Base-by-base conservation (phyloP, 768 basidiomycete genomes). In the Dentipellis fragilis region DNA sequence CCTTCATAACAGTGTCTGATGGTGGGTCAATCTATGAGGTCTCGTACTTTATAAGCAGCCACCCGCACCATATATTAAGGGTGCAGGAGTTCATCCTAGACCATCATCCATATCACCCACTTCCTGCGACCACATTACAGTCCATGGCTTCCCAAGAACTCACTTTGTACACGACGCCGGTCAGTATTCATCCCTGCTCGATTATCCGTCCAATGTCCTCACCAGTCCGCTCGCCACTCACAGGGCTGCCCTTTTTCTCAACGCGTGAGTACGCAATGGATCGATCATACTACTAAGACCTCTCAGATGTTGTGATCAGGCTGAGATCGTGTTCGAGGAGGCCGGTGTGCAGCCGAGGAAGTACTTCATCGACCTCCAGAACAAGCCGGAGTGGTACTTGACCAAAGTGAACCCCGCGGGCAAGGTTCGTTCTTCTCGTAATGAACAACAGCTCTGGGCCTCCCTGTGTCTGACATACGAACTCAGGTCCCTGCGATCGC, bases 371-470 rank as follows among this genome's bases (percentile, higher is more conserved):
- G 81, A 85, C 60, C 67, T 87, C 11, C 50, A 56, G 59, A 81
- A 83, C 70, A 87, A 87, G 69, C 84, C 84, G 0, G 80, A 76
- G 51, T 85, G 84, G 84, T 85, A 83, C 63, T 78, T 78, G 0
- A 74, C 77, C 0, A 75, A 80, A 57, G 77, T 87, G 39, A 87
- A 87, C 68, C 80, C 80, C 1, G 82, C 77, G 0, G 78, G 78
- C 69, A 86, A 85, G 76, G 84, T 81, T 61, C 14, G 64, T 63
- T 6, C 21, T 16, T 29, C 10, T 42, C 11, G 40, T 16, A 6
- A 16, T 4, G 40, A 11, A 11, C 11, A 6, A 16, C 5, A 11
- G 21, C 23, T n/a, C n/a, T n/a, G n/a, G n/a, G n/a, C 4, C 12
- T 46, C 7, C 21, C 16, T 29, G 23, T 40, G 10, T 8, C 9